These are phyloP conservation scores for Umbelopsis isabellina DNA, from an alignment of 192 early-diverging fungal species.

Conservation along the genomic window DNA sequence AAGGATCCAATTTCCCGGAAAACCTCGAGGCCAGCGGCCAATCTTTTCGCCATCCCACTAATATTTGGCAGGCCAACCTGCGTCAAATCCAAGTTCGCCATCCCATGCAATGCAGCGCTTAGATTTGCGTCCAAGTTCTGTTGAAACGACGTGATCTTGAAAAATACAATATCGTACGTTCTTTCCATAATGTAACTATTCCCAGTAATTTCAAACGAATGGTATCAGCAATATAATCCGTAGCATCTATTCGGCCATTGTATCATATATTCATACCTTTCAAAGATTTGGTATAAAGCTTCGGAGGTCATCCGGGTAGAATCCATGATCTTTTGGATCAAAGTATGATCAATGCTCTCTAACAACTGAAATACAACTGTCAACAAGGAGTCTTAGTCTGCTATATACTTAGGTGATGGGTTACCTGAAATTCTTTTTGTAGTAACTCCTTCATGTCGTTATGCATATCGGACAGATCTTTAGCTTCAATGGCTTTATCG, in stretches of 20 bases:
- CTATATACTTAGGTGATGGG: not conserved
- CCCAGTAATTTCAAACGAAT: no score
- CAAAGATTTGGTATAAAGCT: slow-evolving; percentile 38
- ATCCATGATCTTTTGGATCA: slow-evolving; percentile 26
- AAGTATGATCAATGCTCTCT: slow-evolving; percentile 30
- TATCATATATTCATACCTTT: slow-evolving; percentile 23
- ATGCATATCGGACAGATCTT: slow-evolving; percentile 11
- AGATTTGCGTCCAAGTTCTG: slow-evolving; percentile 43
- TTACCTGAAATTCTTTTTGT: slow-evolving; percentile 10
- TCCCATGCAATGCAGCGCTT: slow-evolving; percentile 33
- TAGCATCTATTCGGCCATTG: not conserved
- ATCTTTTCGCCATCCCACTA: slow-evolving; percentile 33
- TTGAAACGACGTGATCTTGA: slow-evolving; percentile 49
- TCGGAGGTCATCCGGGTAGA: slow-evolving; percentile 25
- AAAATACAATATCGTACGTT: slow-evolving; percentile 57
- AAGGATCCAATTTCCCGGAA: slow-evolving; percentile 49
- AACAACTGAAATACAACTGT: slow-evolving; percentile 23
- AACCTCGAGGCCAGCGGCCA: slow-evolving; percentile 41
- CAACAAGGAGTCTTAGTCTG: not conserved
- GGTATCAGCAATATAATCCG: not conserved
- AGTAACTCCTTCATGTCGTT: slow-evolving; percentile 10
- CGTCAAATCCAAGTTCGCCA: slow-evolving; percentile 46
- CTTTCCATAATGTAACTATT: slow-evolving; percentile 54
- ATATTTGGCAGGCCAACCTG: slow-evolving; percentile 51
- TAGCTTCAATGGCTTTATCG: slow-evolving; percentile 15